These are phyloP conservation scores for Xylaria cubensis DNA, from an alignment of 495 filamentous ascomycete genomes.

Conservation along the genomic window DNA sequence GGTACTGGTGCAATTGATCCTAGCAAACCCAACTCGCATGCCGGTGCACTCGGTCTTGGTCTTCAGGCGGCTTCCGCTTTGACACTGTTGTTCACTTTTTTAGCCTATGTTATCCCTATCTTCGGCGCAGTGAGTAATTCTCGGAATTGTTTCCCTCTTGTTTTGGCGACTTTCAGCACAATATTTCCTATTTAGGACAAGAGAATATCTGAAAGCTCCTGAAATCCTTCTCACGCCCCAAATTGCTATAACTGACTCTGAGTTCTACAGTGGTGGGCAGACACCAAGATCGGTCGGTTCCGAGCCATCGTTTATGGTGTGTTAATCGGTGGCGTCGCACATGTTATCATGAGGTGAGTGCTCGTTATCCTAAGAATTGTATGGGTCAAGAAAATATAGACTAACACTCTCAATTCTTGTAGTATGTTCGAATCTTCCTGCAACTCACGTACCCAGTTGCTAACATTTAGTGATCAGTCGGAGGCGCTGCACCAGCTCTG, in stretches of 20 bases:
- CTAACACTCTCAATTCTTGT: neutral
- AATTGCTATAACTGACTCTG: no score
- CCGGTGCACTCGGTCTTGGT: slow-evolving; percentile 46
- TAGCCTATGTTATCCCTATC: slow-evolving; percentile 61
- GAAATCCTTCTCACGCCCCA: no score
- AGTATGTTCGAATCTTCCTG: slow-evolving; percentile 2
- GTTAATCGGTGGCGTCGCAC: slow-evolving; percentile 59
- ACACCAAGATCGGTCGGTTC: slow-evolving; percentile 59
- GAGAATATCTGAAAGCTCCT: no score
- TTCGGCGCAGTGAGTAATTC: slow-evolving; percentile 45
- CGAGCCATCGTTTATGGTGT: slow-evolving; percentile 61
- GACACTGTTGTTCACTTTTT: slow-evolving; percentile 57
- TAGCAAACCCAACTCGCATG: slow-evolving; percentile 38
- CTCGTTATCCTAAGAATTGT: no score
- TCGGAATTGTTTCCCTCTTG: no score
- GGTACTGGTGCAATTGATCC: slow-evolving; percentile 39
- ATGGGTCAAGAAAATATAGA: neutral
- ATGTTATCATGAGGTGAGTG: slow-evolving; percentile 43
- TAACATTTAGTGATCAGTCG: slow-evolving; percentile 43
- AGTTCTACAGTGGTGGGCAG: slow-evolving; percentile 28
- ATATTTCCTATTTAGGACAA: no score
- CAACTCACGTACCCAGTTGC: neutral
- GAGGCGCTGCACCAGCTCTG: slow-evolving; percentile 59
- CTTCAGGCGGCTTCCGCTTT: slow-evolving; percentile 60
- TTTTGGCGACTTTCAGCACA: no score